A percentile compares a stretch with the other conserved stretches of the same genome.
These are phyloP conservation scores for Phanerochaete sordida DNA, from an alignment of 768 basidiomycete species.

Conservation along the genomic window DNA sequence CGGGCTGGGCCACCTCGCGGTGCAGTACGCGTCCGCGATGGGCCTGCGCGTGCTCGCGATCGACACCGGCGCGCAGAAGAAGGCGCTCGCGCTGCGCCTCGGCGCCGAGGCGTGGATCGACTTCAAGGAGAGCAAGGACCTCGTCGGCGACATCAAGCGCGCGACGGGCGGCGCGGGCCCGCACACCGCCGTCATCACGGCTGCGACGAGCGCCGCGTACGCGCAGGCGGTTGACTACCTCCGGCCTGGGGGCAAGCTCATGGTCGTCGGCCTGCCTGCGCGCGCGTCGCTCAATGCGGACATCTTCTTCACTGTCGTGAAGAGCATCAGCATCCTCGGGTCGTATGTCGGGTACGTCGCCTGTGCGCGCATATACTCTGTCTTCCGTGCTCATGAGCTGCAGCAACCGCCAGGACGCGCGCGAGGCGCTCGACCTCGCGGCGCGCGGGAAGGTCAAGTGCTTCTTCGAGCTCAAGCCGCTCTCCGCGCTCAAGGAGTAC, in stretches of 20 bases:
- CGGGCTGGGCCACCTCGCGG: constrained; percentile 79
- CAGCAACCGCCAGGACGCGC: constrained; percentile 76
- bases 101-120: constrained; percentile 81
- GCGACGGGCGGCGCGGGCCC: constrained; percentile 68
- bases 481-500: constrained; percentile 51
- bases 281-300: constrained; percentile 51
- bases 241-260: constrained; percentile 65
- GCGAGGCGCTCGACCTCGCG: constrained; percentile 78
- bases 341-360: constrained; percentile 34
- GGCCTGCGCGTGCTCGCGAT: constrained; percentile 81
- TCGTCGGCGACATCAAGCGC: constrained; percentile 60
- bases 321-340: constrained; percentile 56
- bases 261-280: constrained; percentile 75
- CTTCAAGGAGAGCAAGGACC: constrained; percentile 63
- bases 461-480: constrained; percentile 40
- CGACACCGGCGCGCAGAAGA: constrained; percentile 76
- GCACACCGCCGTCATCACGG: constrained; percentile 63
- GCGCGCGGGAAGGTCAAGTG: constrained; percentile 67
- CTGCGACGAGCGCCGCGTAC: constrained; percentile 42
- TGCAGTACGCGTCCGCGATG: constrained; percentile 78
- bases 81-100: constrained; percentile 51
- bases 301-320: constrained; percentile 71
- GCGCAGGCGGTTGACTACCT: constrained; percentile 71
- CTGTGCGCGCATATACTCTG: background rate
- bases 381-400: constrained; percentile 30